Percentiles rank a stretch among this genome's conserved stretches.
phyloP scores from a whole-genome alignment of 805 yeast genomes.

The Brettanomyces anomalus region DNA sequence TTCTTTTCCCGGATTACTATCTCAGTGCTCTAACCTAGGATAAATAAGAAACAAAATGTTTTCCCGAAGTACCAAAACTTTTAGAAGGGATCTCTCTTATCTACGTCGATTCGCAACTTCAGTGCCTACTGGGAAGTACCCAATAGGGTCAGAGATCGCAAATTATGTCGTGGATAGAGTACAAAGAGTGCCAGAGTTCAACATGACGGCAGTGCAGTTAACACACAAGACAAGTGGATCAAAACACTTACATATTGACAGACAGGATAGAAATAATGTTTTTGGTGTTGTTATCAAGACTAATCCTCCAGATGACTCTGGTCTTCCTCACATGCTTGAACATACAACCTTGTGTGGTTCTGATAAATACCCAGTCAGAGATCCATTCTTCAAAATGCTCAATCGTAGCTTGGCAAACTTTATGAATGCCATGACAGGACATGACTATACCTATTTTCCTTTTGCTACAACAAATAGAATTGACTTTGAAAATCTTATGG shows the following conservation, averaged over 20 bases:
- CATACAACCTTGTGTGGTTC: constrained; percentile 97
- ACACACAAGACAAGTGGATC: constrained; percentile 64
- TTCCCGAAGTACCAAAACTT: not conserved
- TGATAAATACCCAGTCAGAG: constrained; percentile 82
- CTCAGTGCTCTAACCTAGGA: too few species aligned
- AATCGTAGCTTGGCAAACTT: constrained; percentile 90
- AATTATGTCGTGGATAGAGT: constrained; percentile 64
- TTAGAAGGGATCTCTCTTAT: not conserved
- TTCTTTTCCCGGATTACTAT: too few species aligned
- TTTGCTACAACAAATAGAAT: constrained; percentile 85
- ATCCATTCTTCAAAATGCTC: constrained; percentile 96
- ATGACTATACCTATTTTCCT: constrained; percentile 92
- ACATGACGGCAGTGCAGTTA: constrained; percentile 68
- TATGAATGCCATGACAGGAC: constrained; percentile 99
- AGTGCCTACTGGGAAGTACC: constrained; percentile 33
- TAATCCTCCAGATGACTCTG: constrained; percentile 90
- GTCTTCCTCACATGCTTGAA: constrained; percentile 92
- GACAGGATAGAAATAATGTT: constrained; percentile 78
- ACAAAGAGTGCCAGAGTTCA: constrained; percentile 69
- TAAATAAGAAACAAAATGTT: not conserved
- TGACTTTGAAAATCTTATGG: constrained; percentile 77
- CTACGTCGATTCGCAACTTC: not conserved
- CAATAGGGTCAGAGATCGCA: constrained; percentile 50
- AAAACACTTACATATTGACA: constrained; percentile 75
- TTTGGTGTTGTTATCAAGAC: constrained; percentile 88